Evolutionary conservation across 1,284 basidiomycete species (phyloP).

Genomic region (Fomitopsis betulina): DNA sequence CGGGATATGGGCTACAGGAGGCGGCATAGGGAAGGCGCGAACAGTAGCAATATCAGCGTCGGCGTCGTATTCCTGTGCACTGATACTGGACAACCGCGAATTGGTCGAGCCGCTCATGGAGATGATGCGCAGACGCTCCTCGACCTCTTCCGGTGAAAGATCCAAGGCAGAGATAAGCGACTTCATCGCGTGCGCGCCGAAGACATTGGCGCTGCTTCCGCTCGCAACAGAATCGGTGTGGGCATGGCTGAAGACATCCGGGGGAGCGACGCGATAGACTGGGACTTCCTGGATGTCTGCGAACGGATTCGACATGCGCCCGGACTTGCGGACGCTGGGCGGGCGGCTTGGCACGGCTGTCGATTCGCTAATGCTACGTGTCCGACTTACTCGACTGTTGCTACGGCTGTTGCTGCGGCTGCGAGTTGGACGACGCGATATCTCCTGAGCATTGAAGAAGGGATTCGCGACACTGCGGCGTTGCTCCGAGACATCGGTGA

Average conservation of each 20-base stretch:
- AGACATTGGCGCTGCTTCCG: slow-evolving; percentile 16
- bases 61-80: slow-evolving; percentile 2
- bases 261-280: slow-evolving; percentile 13
- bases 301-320: slow-evolving; percentile 32
- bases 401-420: slow-evolving; percentile 24
- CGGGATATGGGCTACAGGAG: slow-evolving; percentile 8
- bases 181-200: slow-evolving; percentile 44
- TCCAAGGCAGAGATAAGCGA: slow-evolving; percentile 63
- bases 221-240: slow-evolving; percentile 22
- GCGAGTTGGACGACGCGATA: slow-evolving; percentile 14
- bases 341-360: background rate
- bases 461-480: slow-evolving; percentile 49
- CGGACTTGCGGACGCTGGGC: background rate
- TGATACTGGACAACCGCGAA: slow-evolving; percentile 19
- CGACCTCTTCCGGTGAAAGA: slow-evolving; percentile 36
- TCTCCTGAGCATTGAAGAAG: slow-evolving; percentile 52
- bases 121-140: slow-evolving; percentile 36
- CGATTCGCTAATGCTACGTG: slow-evolving; percentile 10
- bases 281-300: slow-evolving; percentile 20
- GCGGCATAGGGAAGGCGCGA: slow-evolving; percentile 23
- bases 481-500: slow-evolving; percentile 33
- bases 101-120: slow-evolving; percentile 24
- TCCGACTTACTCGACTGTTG: slow-evolving; percentile 20
- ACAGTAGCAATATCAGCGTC: slow-evolving; percentile 22
- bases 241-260: slow-evolving; percentile 6